Conservation (phyloP, 1,139 yeast species). For the Zhuliangozyma blackwelliae region DNA sequence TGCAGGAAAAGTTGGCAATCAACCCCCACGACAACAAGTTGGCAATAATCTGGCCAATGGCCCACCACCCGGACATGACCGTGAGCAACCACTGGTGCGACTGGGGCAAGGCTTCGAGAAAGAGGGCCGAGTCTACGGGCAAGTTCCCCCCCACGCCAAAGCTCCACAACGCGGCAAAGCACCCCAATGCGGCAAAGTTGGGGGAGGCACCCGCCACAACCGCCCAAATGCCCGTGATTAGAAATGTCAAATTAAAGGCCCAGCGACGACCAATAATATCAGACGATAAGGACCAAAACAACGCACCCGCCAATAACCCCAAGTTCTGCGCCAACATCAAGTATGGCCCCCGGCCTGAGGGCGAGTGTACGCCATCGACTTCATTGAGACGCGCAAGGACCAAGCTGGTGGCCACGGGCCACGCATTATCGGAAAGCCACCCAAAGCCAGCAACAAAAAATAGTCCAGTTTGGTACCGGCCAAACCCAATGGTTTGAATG, state of each 20-base stretch:
- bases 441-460: constrained; percentile 43
- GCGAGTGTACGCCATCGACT: constrained; percentile 36
- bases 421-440: constrained; percentile 43
- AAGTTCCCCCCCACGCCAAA: constrained; percentile 45
- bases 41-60: constrained; percentile 38
- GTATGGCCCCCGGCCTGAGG: constrained; percentile 31
- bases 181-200: constrained; percentile 37
- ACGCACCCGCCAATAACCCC: constrained; percentile 40
- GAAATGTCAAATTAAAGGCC: constrained; percentile 42
- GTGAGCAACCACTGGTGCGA: constrained; percentile 38
- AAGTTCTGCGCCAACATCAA: constrained; percentile 40
- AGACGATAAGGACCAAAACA: constrained; percentile 38
- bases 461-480: constrained; percentile 38
- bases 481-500: constrained; percentile 41
- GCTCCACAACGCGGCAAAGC: constrained; percentile 38
- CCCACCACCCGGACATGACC: constrained; percentile 44
- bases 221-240: constrained; percentile 38
- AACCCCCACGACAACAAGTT: constrained; percentile 40
- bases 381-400: constrained; percentile 32
- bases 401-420: constrained; percentile 39
- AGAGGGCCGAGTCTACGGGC: constrained; percentile 44
- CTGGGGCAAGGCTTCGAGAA: constrained; percentile 38
- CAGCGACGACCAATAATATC: constrained; percentile 41
- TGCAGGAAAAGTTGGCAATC: constrained; percentile 35
- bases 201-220: constrained; percentile 37